Evolutionary conservation across 495 filamentous ascomycete species (phyloP).

Genomic region (Penicillium egyptiacum): DNA sequence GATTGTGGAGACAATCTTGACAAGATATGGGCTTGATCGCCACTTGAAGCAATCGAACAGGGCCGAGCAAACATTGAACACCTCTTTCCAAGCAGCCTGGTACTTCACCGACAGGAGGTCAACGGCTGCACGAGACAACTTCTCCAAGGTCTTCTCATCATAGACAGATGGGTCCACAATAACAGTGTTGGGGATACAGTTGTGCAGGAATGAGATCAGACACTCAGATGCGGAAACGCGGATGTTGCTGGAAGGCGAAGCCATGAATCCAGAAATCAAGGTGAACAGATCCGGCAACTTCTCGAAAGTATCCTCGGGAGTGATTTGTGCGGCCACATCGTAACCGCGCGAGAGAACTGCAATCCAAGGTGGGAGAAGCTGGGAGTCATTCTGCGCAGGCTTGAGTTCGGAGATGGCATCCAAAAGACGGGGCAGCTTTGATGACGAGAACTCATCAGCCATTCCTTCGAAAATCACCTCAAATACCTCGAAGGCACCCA

Average conservation of each 20-base stretch:
- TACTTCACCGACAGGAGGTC: slow-evolving; percentile 84
- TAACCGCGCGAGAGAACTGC: slow-evolving; percentile 91
- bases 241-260: slow-evolving; percentile 86
- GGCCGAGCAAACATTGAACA: slow-evolving; percentile 85
- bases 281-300: slow-evolving; percentile 80
- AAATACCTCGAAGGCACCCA: slow-evolving; percentile 94
- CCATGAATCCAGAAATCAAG: slow-evolving; percentile 73
- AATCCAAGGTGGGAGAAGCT: slow-evolving; percentile 92
- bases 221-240: slow-evolving; percentile 92
- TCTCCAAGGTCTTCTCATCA: slow-evolving; percentile 81
- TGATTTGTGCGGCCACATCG: slow-evolving; percentile 85
- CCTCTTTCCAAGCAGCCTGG: slow-evolving; percentile 92
- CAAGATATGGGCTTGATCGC: slow-evolving; percentile 74
- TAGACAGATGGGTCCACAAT: slow-evolving; percentile 83
- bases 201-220: slow-evolving; percentile 84
- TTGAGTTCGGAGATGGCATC: slow-evolving; percentile 85
- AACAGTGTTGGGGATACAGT: slow-evolving; percentile 76
- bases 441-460: slow-evolving; percentile 78
- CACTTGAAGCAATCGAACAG: slow-evolving; percentile 86
- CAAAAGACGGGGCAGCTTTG: slow-evolving; percentile 84
- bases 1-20: slow-evolving; percentile 68
- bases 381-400: slow-evolving; percentile 86
- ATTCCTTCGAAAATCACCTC: slow-evolving; percentile 92
- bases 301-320: slow-evolving; percentile 81
- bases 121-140: slow-evolving; percentile 64